A percentile compares a stretch with the other conserved stretches of the same genome.
Conservation (phyloP, 805 yeast species). For the Pichia sporocuriosa region DNA sequence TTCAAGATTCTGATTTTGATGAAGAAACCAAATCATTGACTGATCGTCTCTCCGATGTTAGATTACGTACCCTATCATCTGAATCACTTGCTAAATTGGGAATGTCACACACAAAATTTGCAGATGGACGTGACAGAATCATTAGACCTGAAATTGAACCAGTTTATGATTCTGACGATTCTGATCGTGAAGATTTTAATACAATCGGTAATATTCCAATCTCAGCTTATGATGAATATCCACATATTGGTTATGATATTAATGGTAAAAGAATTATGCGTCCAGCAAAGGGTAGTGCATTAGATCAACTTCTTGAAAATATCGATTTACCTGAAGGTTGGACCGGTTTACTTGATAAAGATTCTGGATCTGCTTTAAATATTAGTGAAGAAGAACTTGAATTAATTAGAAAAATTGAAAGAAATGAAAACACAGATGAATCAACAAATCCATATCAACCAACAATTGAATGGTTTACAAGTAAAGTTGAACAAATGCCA, state of each 20-base stretch:
- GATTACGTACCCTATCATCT: slow-evolving; percentile 44
- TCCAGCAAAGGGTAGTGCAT: slow-evolving; percentile 94
- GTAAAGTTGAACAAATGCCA: slow-evolving; percentile 81
- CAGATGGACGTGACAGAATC: slow-evolving; percentile 77
- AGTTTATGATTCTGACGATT: slow-evolving; percentile 89
- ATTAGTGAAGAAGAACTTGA: slow-evolving; percentile 83
- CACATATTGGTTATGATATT: slow-evolving; percentile 94
- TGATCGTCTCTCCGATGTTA: slow-evolving; percentile 48
- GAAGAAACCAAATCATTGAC: slow-evolving; percentile 40
- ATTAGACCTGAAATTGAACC: slow-evolving; percentile 90
- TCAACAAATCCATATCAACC: slow-evolving; percentile 85
- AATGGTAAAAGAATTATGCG: slow-evolving; percentile 98
- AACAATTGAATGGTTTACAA: slow-evolving; percentile 91
- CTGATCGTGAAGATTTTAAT: slow-evolving; percentile 71
- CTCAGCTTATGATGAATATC: slow-evolving; percentile 92
- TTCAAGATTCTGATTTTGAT: slow-evolving; percentile 37
- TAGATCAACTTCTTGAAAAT: slow-evolving; percentile 80
- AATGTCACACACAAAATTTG: slow-evolving; percentile 41
- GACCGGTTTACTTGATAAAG: slow-evolving; percentile 91
- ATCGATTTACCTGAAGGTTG: slow-evolving; percentile 97
- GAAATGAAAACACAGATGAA: slow-evolving; percentile 78
- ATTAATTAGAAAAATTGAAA: slow-evolving; percentile 77
- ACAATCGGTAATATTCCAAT: slow-evolving; percentile 93
- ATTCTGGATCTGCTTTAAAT: slow-evolving; percentile 80
- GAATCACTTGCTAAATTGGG: slow-evolving; percentile 28